phyloP scores from a whole-genome alignment of 2,329 filamentous ascomycete species.

The Tolypocladium ophioglossoides region DNA sequence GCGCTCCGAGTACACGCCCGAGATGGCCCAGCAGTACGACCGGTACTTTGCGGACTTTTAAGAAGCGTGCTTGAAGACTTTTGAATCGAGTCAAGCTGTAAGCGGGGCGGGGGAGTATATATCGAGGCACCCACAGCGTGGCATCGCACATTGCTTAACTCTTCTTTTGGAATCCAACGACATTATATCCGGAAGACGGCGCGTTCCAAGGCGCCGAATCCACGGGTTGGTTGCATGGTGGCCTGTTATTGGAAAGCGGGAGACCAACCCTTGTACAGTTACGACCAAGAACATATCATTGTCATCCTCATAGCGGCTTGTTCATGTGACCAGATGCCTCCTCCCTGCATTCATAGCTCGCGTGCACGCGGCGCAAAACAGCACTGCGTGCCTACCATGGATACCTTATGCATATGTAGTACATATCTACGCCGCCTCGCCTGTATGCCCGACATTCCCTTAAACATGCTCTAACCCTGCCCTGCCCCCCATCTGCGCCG shows the following conservation, averaged over 20 bases:
- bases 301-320: background rate
- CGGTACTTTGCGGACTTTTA: slow-evolving; percentile 62
- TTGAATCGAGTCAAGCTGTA: background rate
- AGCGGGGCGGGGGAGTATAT: background rate
- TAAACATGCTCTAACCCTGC: background rate
- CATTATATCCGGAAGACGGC: too few relatives aligned
- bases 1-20: slow-evolving; percentile 56
- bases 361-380: background rate
- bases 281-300: background rate
- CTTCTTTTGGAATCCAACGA: background rate
- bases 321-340: too few relatives aligned
- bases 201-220: background rate
- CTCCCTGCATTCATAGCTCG: background rate
- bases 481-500: background rate
- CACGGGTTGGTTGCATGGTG: background rate
- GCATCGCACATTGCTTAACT: background rate
- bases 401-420: too few relatives aligned
- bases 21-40: slow-evolving; percentile 60
- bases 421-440: background rate
- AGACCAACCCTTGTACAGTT: background rate
- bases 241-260: background rate
- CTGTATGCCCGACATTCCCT: background rate
- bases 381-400: background rate
- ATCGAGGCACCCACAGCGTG: background rate
- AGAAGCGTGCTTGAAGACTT: slow-evolving; percentile 3